These are phyloP conservation scores for Geotrichum ghanense DNA, from an alignment of 805 yeast species.

Conservation along the genomic window DNA sequence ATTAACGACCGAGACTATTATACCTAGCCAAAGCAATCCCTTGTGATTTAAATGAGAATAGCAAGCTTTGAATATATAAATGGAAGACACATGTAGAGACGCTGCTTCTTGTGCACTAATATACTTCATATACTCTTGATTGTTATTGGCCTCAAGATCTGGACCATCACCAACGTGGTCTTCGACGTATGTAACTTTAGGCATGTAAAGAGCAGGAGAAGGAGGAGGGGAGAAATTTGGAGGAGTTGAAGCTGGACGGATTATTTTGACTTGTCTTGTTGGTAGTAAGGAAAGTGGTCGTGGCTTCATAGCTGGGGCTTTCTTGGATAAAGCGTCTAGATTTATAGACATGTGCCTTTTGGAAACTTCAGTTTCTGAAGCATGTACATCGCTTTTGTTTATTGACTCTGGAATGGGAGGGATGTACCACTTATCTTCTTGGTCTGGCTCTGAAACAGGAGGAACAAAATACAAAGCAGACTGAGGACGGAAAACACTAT, in stretches of 20 bases:
- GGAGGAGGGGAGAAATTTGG: not conserved
- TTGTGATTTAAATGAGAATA: slow-evolving; percentile 12
- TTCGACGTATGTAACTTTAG: not conserved
- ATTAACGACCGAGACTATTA: slow-evolving; percentile 39
- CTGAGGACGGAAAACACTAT: too few relatives aligned
- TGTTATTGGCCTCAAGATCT: not conserved
- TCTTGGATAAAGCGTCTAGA: too few relatives aligned
- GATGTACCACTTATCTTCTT: too few relatives aligned
- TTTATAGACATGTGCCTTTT: too few relatives aligned
- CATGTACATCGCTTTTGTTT: too few relatives aligned
- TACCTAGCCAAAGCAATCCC: slow-evolving; percentile 34
- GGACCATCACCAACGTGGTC: not conserved
- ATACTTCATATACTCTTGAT: not conserved
- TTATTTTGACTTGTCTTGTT: not conserved
- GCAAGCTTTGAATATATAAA: not conserved
- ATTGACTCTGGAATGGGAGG: too few relatives aligned
- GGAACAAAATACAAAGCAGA: too few relatives aligned
- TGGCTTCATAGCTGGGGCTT: too few relatives aligned
- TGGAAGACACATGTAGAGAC: not conserved
- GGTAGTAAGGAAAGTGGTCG: not conserved
- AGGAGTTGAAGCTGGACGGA: not conserved
- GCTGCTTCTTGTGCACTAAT: not conserved
- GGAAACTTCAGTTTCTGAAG: too few relatives aligned
- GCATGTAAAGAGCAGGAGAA: not conserved
- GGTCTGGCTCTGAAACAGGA: too few relatives aligned